phyloP scores from a whole-genome alignment of 169 alveolate genomes.

The Neospora caninum region DNA sequence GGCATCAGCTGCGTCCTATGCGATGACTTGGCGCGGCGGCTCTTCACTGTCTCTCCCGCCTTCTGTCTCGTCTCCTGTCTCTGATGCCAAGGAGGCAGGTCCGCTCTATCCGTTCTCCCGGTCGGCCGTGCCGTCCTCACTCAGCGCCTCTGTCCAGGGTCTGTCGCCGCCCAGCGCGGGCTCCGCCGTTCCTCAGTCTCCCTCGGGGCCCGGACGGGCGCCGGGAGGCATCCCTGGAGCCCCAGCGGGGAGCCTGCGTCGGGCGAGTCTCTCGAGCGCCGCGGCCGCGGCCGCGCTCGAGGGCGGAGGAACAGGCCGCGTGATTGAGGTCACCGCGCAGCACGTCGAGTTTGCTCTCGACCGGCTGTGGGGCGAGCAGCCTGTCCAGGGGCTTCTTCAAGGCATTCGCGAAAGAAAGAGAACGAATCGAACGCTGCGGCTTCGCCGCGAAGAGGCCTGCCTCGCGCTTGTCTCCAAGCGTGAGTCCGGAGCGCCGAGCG shows the following conservation, averaged over 20 bases:
- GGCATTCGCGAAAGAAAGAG: neutral
- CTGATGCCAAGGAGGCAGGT: neutral
- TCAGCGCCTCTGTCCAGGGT: neutral
- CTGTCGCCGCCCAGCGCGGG: neutral
- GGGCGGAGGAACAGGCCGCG: conserved; percentile 25
- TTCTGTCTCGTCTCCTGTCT: neutral
- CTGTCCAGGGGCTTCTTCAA: neutral
- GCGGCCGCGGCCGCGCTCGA: conserved; percentile 25
- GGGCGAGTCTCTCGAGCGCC: neutral
- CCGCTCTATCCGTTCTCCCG: no score
- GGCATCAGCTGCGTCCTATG: conserved; percentile 22
- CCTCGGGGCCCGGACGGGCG: no score
- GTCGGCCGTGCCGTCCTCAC: neutral
- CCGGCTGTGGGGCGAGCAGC: conserved; percentile 26
- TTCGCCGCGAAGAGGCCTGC: neutral
- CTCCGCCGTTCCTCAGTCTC: no score
- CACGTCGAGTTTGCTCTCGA: conserved; percentile 12
- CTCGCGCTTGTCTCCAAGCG: neutral
- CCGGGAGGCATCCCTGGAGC: neutral
- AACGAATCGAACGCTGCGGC: neutral
- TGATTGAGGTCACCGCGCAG: neutral
- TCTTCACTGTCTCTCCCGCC: neutral
- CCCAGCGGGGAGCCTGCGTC: neutral
- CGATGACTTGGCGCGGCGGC: neutral
- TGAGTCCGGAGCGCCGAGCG: neutral